These are phyloP conservation scores for Entophlyctis luteolus DNA, from an alignment of 192 early-diverging fungal species.

Conservation along the genomic window DNA sequence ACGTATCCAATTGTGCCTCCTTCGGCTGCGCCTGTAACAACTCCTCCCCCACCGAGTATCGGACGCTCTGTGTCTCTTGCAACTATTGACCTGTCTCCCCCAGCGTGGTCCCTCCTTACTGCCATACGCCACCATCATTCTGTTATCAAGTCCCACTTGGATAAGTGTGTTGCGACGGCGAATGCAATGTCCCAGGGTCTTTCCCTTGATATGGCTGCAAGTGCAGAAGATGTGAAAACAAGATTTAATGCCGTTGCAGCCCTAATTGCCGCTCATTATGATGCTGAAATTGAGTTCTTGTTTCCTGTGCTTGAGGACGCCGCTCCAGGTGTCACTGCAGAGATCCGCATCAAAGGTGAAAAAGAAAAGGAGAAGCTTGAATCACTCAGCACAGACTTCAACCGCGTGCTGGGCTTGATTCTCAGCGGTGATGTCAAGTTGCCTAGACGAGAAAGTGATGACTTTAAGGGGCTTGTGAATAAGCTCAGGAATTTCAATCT, in stretches of 20 bases:
- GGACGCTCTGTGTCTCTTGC: too few relatives aligned
- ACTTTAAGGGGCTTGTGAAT: not conserved
- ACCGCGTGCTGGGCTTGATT: not conserved
- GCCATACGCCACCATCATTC: too few relatives aligned
- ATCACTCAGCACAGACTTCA: not conserved
- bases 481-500: not conserved
- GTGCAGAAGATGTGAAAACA: not conserved
- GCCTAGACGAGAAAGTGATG: not conserved
- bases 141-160: conserved; percentile 20
- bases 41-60: too few relatives aligned
- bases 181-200: conserved; percentile 1
- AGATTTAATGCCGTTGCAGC: not conserved
- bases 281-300: conserved; percentile 1
- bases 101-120: too few relatives aligned
- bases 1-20: too few relatives aligned
- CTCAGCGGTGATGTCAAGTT: not conserved
- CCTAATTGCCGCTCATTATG: not conserved
- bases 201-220: not conserved
- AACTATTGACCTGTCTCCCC: too few relatives aligned
- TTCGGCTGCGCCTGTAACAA: too few relatives aligned
- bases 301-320: conserved; percentile 21
- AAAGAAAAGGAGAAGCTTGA: not conserved
- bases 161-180: not conserved
- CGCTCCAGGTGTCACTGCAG: not conserved
- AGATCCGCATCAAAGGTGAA: conserved; percentile 6